These are phyloP conservation scores for Boletus pseudopeckii DNA, from an alignment of 768 basidiomycete genomes.

Conservation along the genomic window DNA sequence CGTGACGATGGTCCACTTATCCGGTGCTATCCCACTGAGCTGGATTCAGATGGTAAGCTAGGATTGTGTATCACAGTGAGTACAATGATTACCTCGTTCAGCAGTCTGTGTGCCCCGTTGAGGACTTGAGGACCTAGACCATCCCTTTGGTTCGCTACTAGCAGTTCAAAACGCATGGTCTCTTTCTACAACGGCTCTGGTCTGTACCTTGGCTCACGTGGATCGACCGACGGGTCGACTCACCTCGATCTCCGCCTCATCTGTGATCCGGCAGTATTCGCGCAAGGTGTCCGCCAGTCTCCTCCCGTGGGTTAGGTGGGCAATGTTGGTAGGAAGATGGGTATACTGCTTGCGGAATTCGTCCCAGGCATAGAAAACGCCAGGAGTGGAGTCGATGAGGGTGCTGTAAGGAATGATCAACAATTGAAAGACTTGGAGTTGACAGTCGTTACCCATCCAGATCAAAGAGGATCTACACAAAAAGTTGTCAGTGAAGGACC, in stretches of 20 bases:
- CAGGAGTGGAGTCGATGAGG: constrained; percentile 79
- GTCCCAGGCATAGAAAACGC: constrained; percentile 75
- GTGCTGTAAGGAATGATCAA: constrained; percentile 43
- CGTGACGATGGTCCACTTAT: constrained; percentile 79
- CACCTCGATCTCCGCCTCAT: constrained; percentile 56
- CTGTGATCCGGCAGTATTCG: constrained; percentile 61
- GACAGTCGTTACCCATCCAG: constrained; percentile 55
- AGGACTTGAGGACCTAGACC: constrained; percentile 52
- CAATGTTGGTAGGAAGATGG: constrained; percentile 47
- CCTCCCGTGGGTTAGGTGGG: constrained; percentile 70
- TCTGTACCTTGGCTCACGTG: neutral
- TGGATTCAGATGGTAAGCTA: constrained; percentile 4
- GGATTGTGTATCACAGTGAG: neutral
- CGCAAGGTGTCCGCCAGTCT: constrained; percentile 72
- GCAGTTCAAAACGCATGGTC: constrained; percentile 73
- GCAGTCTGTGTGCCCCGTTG: constrained; percentile 59
- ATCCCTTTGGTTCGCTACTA: constrained; percentile 53
- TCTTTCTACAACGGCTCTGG: constrained; percentile 44
- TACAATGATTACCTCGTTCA: constrained; percentile 44
- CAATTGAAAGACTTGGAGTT: neutral
- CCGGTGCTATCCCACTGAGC: constrained; percentile 25
- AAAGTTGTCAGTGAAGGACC: neutral
- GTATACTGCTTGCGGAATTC: constrained; percentile 61
- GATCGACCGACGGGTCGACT: constrained; percentile 11
- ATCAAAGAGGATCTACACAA: constrained; percentile 58